Percentiles rank a stretch among this genome's conserved stretches.
Conservation (phyloP, 345 rosid genomes). For the Acer yangbiense region DNA sequence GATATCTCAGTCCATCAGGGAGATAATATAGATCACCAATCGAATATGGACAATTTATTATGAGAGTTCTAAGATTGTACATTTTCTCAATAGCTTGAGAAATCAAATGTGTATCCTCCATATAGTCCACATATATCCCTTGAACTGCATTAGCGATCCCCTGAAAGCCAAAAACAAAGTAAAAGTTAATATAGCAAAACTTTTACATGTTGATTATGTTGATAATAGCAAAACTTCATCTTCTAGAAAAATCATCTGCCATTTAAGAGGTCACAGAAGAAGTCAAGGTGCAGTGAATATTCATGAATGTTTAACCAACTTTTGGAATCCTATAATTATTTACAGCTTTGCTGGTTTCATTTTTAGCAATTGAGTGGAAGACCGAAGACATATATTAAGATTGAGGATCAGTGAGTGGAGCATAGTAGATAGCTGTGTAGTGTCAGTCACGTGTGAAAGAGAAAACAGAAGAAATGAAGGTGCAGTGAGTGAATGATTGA, state of each 20-base stretch:
- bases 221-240: neutral
- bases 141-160: neutral
- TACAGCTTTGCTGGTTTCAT: no score
- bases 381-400: no score
- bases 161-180: neutral
- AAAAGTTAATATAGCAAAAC: no score
- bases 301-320: no score
- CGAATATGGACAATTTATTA: neutral
- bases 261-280: neutral
- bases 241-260: neutral
- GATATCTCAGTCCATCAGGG: constrained; percentile 6
- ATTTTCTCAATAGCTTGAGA: neutral
- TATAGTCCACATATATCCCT: neutral
- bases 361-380: no score
- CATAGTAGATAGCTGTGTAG: no score
- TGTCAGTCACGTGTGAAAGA: neutral
- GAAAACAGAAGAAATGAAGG: neutral
- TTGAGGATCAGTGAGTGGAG: neutral
- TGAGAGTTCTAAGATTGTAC: neutral
- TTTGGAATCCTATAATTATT: no score
- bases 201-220: no score
- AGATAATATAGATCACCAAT: neutral
- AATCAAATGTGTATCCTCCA: no score
- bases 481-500: neutral
- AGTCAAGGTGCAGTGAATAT: neutral